Evolutionary conservation across 129 eudicot genomes (phyloP).

Genomic region (Centrapalus pauciflorus): DNA sequence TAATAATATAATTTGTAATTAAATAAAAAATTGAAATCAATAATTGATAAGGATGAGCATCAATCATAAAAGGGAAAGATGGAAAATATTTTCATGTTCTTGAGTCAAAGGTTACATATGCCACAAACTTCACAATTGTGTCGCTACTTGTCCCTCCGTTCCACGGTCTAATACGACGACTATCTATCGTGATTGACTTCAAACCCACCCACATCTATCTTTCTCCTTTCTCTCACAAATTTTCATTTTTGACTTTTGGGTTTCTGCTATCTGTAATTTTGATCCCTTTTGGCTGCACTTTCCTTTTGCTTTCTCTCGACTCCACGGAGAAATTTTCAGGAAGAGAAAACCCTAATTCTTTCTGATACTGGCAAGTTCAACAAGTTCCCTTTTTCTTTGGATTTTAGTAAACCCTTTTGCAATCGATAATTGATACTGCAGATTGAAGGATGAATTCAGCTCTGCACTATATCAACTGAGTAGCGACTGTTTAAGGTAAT

Average conservation of each 20-base stretch:
- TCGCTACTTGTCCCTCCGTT: slow-evolving; percentile 19
- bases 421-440: background rate
- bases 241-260: slow-evolving; percentile 29
- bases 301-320: slow-evolving; percentile 25
- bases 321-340: background rate
- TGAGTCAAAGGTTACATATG: slow-evolving; percentile 9
- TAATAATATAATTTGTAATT: too few relatives aligned
- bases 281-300: slow-evolving; percentile 21
- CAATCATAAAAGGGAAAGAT: background rate
- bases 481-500: slow-evolving; percentile 13
- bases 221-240: slow-evolving; percentile 12
- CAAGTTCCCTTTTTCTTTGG: background rate
- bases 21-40: background rate
- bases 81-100: background rate
- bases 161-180: slow-evolving; percentile 37
- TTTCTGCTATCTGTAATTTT: slow-evolving; percentile 8
- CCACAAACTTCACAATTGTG: slow-evolving; percentile 13
- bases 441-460: slow-evolving; percentile 3
- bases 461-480: background rate
- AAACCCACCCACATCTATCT: background rate
- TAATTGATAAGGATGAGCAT: background rate
- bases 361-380: background rate
- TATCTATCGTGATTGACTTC: slow-evolving; percentile 25
- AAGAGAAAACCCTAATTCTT: background rate
- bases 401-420: background rate